Evolutionary conservation across 164 flowering plant species (phyloP).

Genomic region (Nymphaea colorata): DNA sequence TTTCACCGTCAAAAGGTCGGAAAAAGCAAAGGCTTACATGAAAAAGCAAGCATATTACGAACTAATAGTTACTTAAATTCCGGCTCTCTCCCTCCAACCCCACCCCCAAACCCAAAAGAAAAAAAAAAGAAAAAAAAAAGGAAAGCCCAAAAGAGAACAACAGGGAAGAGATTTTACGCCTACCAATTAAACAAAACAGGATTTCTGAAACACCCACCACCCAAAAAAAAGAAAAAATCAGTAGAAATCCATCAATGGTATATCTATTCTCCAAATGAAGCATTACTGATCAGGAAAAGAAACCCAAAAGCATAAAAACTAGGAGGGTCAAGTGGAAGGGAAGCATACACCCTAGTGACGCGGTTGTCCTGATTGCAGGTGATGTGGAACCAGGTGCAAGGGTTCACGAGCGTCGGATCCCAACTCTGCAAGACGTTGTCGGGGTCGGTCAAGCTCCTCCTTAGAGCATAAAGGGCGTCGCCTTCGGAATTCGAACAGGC

Average conservation of each 20-base stretch:
- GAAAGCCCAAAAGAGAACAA: background rate
- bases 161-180: background rate
- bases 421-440: conserved; percentile 84
- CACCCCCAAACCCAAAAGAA: background rate
- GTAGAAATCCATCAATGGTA: background rate
- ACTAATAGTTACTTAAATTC: too few relatives aligned
- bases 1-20: too few relatives aligned
- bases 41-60: too few relatives aligned
- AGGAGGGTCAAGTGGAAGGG: background rate
- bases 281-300: background rate
- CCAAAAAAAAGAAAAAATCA: background rate
- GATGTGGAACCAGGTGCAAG: conserved; percentile 91
- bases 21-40: too few relatives aligned
- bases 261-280: background rate
- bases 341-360: conserved; percentile 64
- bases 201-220: background rate
- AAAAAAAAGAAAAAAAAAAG: background rate
- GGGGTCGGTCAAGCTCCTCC: conserved; percentile 64
- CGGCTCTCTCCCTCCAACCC: too few relatives aligned
- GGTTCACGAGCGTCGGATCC: conserved; percentile 82
- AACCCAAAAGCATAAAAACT: background rate
- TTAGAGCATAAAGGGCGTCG: conserved; percentile 57
- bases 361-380: conserved; percentile 75
- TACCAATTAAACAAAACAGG: too few relatives aligned
- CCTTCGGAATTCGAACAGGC: conserved; percentile 51